These are phyloP conservation scores for Chlorencoelia australis DNA, from an alignment of 2,329 filamentous ascomycete species.

Conservation along the genomic window DNA sequence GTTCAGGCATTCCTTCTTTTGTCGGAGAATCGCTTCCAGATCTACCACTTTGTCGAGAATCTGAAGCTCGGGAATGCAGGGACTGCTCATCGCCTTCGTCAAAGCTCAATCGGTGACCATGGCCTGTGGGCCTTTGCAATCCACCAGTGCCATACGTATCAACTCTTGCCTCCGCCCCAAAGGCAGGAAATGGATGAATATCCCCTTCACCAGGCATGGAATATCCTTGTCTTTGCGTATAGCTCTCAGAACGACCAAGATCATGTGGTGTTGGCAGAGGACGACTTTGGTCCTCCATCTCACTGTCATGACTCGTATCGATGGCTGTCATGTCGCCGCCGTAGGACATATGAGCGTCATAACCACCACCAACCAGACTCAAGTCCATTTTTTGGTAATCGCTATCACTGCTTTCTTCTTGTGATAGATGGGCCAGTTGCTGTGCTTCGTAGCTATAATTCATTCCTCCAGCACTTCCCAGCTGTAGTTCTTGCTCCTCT, in stretches of 20 bases:
- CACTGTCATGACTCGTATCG: conserved; percentile 26
- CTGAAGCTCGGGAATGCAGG: conserved; percentile 44
- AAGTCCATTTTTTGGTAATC: conserved; percentile 67
- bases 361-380: conserved; percentile 64
- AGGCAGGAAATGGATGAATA: conserved; percentile 46
- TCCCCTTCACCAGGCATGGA: conserved; percentile 38
- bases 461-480: conserved; percentile 44
- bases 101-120: conserved; percentile 73
- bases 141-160: conserved; percentile 90
- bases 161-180: conserved; percentile 41
- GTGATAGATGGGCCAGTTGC: conserved; percentile 26
- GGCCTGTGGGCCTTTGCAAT: conserved; percentile 60
- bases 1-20: conserved; percentile 70
- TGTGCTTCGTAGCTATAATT: conserved; percentile 36
- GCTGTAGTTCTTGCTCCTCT: conserved; percentile 64
- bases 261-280: conserved; percentile 39
- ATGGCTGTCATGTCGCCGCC: conserved; percentile 34
- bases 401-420: conserved; percentile 51
- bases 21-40: conserved; percentile 53
- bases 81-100: conserved; percentile 82
- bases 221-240: conserved; percentile 22
- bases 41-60: conserved; percentile 30
- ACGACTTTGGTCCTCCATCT: conserved; percentile 36
- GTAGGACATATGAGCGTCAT: conserved; percentile 50
- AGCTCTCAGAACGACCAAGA: conserved; percentile 22